Percentiles rank a stretch among this genome's conserved stretches.
Conservation (phyloP, 768 basidiomycete genomes). For the Nevesoporus exiguus region DNA sequence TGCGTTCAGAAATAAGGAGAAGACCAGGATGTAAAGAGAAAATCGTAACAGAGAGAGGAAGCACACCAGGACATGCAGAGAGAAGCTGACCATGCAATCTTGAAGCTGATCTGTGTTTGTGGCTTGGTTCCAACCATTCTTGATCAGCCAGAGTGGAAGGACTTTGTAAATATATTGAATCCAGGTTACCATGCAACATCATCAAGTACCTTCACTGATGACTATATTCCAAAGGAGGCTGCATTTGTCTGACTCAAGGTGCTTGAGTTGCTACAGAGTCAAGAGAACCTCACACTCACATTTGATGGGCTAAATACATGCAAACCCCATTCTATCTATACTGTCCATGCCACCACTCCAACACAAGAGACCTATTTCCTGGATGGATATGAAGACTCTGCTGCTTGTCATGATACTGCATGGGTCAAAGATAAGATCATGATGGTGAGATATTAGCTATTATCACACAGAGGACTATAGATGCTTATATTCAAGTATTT, state of each 20-base stretch:
- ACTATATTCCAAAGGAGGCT: conserved; percentile 1
- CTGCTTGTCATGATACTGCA: neutral
- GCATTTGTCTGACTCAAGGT: neutral
- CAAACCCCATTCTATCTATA: neutral
- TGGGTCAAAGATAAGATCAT: conserved; percentile 1
- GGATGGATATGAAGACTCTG: neutral
- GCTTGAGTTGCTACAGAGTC: neutral
- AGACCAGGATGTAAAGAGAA: no score
- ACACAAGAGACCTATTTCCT: neutral
- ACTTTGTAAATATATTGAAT: neutral
- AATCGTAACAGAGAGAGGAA: no score
- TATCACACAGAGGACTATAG: no score
- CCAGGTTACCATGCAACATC: neutral
- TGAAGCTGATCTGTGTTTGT: neutral
- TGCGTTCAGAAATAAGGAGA: no score
- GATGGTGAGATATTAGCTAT: neutral
- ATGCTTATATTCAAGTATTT: no score
- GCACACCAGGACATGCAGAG: neutral
- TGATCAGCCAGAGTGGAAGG: neutral
- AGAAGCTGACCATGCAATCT: neutral
- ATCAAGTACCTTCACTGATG: neutral
- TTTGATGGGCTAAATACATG: neutral
- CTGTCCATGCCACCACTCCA: neutral
- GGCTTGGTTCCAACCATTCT: neutral
- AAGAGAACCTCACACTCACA: neutral